These are phyloP conservation scores for Tuber borchii DNA, from an alignment of 495 filamentous ascomycete genomes.

Conservation along the genomic window DNA sequence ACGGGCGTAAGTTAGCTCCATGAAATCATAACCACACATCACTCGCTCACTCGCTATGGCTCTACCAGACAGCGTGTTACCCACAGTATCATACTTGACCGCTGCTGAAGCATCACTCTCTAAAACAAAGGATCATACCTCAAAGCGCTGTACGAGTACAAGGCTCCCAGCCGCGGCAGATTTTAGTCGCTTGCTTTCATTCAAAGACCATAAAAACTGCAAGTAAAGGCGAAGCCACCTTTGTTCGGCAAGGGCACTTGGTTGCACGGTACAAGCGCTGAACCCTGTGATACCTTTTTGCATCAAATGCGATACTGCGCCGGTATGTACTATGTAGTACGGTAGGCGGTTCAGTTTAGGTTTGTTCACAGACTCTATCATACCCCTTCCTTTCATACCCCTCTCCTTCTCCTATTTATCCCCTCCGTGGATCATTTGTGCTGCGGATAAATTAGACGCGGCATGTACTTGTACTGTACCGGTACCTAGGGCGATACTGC, in stretches of 20 bases:
- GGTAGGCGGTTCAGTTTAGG: not conserved
- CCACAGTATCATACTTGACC: not conserved
- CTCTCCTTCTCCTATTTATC: too few relatives aligned
- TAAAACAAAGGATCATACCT: not conserved
- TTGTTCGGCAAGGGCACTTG: not conserved
- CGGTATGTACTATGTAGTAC: not conserved
- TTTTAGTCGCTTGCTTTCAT: not conserved
- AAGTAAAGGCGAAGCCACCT: not conserved
- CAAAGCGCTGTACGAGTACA: not conserved
- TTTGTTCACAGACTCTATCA: not conserved
- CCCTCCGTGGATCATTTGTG: not conserved
- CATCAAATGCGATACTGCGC: not conserved
- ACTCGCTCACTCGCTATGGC: not conserved
- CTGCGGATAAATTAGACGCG: not conserved
- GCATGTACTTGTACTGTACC: not conserved
- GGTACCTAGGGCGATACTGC: too few relatives aligned
- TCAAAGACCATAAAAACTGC: not conserved
- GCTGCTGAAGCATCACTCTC: not conserved
- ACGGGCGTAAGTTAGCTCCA: not conserved
- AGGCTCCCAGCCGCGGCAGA: not conserved
- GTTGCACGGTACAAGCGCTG: not conserved
- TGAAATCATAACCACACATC: not conserved
- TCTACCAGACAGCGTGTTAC: not conserved
- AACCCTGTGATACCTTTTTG: not conserved
- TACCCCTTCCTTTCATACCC: not conserved